Evolutionary conservation across 306 rosid genomes (phyloP).

Genomic region (Dryas alaskensis): DNA sequence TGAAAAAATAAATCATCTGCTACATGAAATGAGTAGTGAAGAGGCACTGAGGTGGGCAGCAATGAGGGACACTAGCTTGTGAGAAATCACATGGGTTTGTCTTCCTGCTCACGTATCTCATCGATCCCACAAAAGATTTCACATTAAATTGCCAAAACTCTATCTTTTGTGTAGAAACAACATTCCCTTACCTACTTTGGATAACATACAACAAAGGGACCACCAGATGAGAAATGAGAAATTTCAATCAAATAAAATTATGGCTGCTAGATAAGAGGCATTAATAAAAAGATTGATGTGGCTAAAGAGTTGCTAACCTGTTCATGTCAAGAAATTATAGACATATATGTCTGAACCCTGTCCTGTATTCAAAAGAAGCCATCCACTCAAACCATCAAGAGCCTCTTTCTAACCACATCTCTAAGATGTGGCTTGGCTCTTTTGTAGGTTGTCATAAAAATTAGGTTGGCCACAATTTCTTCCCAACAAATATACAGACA

Average conservation of each 20-base stretch:
- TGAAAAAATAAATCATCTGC: background rate
- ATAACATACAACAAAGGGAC: background rate
- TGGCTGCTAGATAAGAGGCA: too few relatives aligned
- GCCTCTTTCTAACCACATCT: background rate
- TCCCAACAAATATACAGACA: constrained; percentile 8
- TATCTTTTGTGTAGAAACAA: background rate
- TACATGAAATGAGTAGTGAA: background rate
- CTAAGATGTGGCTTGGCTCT: background rate
- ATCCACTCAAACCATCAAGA: background rate
- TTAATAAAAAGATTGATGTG: background rate
- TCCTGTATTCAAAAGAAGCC: background rate
- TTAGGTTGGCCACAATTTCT: background rate
- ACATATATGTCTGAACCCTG: background rate
- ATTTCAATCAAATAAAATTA: too few relatives aligned
- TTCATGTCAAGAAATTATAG: background rate
- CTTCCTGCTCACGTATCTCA: background rate
- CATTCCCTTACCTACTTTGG: background rate
- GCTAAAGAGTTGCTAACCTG: background rate
- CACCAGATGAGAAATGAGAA: background rate
- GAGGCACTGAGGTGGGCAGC: background rate
- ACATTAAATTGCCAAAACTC: background rate
- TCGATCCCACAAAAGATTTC: background rate
- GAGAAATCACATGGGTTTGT: background rate
- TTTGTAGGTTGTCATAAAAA: background rate
- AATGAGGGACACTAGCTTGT: background rate